Base-by-base conservation (phyloP, 179 eudicot species). In the Silene noctiflora region DNA sequence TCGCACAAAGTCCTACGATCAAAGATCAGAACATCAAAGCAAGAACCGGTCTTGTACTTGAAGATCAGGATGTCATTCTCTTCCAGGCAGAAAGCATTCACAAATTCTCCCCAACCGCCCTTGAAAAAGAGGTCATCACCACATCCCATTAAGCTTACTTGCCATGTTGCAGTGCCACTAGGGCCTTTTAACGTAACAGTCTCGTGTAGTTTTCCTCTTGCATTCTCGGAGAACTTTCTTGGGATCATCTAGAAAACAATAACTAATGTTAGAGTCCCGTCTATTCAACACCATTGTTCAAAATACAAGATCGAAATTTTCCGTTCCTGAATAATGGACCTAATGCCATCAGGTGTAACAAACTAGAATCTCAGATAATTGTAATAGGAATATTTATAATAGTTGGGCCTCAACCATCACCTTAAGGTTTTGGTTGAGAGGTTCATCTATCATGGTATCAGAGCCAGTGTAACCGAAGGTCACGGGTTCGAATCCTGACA, bases 101-200 rank as follows among this genome's bases (percentile, higher is more conserved):
- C 87, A 80, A 89, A 89, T 14, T 77, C 81, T 67, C 65, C 69
- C 93, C 93, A 89, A 19, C 93, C 93, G 22, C 67, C 59, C 77
- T 73, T 77, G 4, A 87, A 76, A 31, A 73, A 65, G 58, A 84
- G 58, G 22, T 33, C 80, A 24, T 83, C 84, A 14, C 80, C 88
- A 31, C 12, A 76, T 71, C 74, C 24, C 19, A 39, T 60, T 61
- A 89, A 33, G 67, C 79, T 81, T n/a, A 89, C 86, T 61, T 83
- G 76, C 91, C 93, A 89, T 68, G 66, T 69, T 22, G 58, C 73
- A 29, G 78, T 76, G 42, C 90, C 89, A 82, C 88, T 84, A 13
- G 88, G 92, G 58, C 88, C 86, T 77, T 70, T 76, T 53, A 89
- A 59, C 21, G 68, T 58, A 27, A 83, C 77, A 2, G 64, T 81